Percentiles rank a stretch among this genome's conserved stretches.
Evolutionary conservation across 352 stramenopile genomes (phyloP).

Genomic region (Phytophthora capsici): DNA sequence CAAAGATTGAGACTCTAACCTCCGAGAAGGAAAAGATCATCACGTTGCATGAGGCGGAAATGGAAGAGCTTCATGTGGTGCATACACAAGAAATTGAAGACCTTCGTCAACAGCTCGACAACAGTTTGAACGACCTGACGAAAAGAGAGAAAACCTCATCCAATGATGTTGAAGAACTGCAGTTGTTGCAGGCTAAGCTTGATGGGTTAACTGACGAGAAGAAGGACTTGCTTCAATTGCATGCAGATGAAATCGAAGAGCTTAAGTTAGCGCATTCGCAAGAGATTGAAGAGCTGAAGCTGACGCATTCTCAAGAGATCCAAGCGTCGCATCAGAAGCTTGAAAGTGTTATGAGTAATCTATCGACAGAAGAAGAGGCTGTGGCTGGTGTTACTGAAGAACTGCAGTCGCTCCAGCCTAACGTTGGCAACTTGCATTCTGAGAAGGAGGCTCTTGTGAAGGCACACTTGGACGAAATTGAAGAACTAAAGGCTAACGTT

Average conservation of each 20-base stretch:
- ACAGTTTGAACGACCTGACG: not conserved
- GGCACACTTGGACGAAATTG: conserved; percentile 13
- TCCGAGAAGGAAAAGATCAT: conserved; percentile 1
- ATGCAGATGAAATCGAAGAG: conserved; percentile 5
- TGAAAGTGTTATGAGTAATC: not conserved
- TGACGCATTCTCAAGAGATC: conserved; percentile 1
- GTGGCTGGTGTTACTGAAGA: conserved; percentile 33
- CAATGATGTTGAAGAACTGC: conserved; percentile 12
- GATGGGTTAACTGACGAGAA: conserved; percentile 9
- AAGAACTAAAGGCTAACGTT: conserved; percentile 15
- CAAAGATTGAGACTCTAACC: conserved; percentile 2
- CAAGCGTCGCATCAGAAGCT: conserved; percentile 4
- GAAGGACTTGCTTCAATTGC: not conserved
- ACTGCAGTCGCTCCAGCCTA: conserved; percentile 26
- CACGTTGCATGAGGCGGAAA: conserved; percentile 2
- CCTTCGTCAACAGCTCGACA: not conserved
- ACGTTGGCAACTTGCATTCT: conserved; percentile 24
- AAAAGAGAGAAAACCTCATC: not conserved
- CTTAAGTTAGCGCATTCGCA: conserved; percentile 3
- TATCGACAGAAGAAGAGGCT: conserved; percentile 7
- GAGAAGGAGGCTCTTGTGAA: conserved; percentile 18
- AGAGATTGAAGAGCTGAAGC: conserved; percentile 6
- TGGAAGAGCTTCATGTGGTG: not conserved
- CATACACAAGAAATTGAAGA: conserved; percentile 15
- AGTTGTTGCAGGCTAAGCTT: conserved; percentile 1